Conservation (phyloP, 495 filamentous ascomycete species). For the Aspergillus sclerotioniger region DNA sequence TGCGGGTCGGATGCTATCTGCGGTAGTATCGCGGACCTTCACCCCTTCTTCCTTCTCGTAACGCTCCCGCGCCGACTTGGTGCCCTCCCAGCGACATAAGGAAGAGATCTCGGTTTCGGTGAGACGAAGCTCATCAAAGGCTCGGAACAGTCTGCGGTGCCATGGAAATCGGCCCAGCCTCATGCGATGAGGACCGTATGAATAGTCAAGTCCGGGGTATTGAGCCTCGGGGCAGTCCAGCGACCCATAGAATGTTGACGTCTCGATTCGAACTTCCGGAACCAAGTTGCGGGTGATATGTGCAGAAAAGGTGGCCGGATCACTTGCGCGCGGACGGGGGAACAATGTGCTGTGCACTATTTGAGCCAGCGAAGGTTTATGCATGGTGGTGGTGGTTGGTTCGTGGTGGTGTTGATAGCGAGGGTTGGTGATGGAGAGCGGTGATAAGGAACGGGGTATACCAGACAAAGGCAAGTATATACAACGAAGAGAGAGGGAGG, state of each 20-base stretch:
- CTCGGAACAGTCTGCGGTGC: slow-evolving; percentile 78
- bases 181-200: slow-evolving; percentile 74
- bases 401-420: not conserved
- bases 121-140: slow-evolving; percentile 75
- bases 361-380: slow-evolving; percentile 55
- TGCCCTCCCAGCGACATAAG: slow-evolving; percentile 92
- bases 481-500: slow-evolving; percentile 9
- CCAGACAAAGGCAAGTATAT: not conserved
- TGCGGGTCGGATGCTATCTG: slow-evolving; percentile 56
- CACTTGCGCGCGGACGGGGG: slow-evolving; percentile 52
- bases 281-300: slow-evolving; percentile 68
- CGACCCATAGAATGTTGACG: slow-evolving; percentile 79
- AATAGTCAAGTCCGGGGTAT: slow-evolving; percentile 89
- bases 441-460: not conserved
- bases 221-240: slow-evolving; percentile 83
- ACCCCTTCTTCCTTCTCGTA: slow-evolving; percentile 78
- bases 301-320: slow-evolving; percentile 56
- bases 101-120: slow-evolving; percentile 72
- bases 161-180: slow-evolving; percentile 76
- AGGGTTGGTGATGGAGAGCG: not conserved
- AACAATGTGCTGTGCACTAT: slow-evolving; percentile 57
- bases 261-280: slow-evolving; percentile 86
- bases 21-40: slow-evolving; percentile 74
- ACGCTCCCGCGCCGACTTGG: slow-evolving; percentile 79
- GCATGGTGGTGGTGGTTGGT: slow-evolving; percentile 45